Base-by-base conservation (phyloP, 192 early-diverging fungal species). In the Coemansia sp. region DNA sequence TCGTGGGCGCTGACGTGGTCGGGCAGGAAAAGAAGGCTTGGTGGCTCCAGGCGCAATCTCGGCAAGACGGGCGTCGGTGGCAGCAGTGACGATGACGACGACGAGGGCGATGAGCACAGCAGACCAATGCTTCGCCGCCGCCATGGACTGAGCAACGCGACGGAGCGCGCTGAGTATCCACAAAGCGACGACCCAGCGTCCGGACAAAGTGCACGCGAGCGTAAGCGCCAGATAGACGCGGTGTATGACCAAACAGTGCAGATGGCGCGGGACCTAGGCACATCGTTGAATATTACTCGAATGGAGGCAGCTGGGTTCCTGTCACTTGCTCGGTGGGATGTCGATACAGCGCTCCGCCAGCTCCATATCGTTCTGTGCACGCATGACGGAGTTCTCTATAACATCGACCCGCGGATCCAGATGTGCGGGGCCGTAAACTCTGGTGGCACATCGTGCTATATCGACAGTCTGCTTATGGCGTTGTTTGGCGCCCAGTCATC, bases 401-500 rank as follows among this genome's bases (percentile, higher is more conserved):
- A 65, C 13, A 15, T 69, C 7, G 62, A 75, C 16, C 54, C 64
- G 6, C 48, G 40, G 1, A 49, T 71, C 10, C 57, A 48, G 66
- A 21, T 72, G 48, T 32, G 67, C 41, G 90, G 90, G 4, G 79
- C 82, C 9, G 88, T 85, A 47, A 91, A 91, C 63, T 86, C 89
- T 19, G 69, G 76, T 18, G 74, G 76, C 32, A 90, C 87, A 11
- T 84, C 83, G 16, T 91, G 90, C 69, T 91, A 91, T 63, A 88
- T 91, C 70, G 86, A 90, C 57, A 78, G 85, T 18, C 59, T 91
- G 12, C 43, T 91, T 19, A 85, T 87, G 74, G 88, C 88, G 32
- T 86, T 91, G 87, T 91, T 88, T 76, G 87, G 85, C 3, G 74
- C 77, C 2, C 79, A 87, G 54, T 72, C 77, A 0, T 75, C 86